Evolutionary conservation across 2,329 filamentous ascomycete species (phyloP).

Genomic region (Colletotrichum lindemuthianum): DNA sequence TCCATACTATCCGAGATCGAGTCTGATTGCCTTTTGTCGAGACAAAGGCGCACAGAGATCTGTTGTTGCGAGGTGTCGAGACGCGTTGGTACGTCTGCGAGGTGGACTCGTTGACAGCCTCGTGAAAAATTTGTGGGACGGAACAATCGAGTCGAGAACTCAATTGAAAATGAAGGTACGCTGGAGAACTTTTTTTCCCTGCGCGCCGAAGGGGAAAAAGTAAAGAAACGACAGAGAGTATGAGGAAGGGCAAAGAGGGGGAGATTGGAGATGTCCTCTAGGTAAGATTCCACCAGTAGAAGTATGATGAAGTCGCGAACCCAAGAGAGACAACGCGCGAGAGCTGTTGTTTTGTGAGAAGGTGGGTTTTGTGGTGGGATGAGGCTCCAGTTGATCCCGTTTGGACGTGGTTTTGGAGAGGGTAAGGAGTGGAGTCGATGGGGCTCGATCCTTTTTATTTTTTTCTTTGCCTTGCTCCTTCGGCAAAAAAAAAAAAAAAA

Average conservation of each 20-base stretch:
- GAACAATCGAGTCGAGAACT: constrained; percentile 32
- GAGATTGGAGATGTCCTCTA: neutral
- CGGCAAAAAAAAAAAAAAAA: constrained; percentile 20
- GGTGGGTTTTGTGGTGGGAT: constrained; percentile 38
- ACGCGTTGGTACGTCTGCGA: constrained; percentile 35
- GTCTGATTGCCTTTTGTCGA: constrained; percentile 34
- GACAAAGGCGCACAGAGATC: constrained; percentile 35
- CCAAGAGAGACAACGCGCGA: constrained; percentile 33
- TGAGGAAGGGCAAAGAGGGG: neutral
- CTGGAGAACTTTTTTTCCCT: constrained; percentile 2
- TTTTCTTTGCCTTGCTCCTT: constrained; percentile 33
- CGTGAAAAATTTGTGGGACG: constrained; percentile 33
- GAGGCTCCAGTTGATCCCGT: constrained; percentile 39
- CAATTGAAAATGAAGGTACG: constrained; percentile 10
- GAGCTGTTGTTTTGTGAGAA: constrained; percentile 35
- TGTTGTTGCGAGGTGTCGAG: constrained; percentile 30
- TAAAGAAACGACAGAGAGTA: constrained; percentile 9
- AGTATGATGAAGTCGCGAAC: constrained; percentile 35
- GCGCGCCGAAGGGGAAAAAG: constrained; percentile 21
- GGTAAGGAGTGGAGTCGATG: constrained; percentile 37
- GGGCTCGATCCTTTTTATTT: constrained; percentile 37
- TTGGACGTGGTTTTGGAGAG: constrained; percentile 38
- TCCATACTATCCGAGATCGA: constrained; percentile 57
- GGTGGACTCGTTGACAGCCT: constrained; percentile 32
- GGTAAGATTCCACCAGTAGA: constrained; percentile 25